Evolutionary conservation across 2,329 filamentous ascomycete species (phyloP).

Genomic region (Beauveria varroae): DNA sequence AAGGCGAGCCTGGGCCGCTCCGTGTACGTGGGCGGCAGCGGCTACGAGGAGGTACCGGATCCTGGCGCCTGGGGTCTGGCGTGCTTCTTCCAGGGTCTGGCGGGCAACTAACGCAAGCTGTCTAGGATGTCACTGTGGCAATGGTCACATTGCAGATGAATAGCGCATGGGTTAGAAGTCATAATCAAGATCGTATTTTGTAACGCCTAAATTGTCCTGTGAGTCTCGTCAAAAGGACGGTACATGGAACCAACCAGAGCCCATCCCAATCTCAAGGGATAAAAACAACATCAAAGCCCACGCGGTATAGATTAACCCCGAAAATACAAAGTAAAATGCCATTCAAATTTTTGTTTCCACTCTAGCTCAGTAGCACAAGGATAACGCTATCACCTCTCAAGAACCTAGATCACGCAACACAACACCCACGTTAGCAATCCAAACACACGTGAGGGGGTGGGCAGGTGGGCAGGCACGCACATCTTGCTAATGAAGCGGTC

Average conservation of each 20-base stretch:
- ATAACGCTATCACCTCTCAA: constrained; percentile 83
- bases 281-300: constrained; percentile 7
- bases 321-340: constrained; percentile 16
- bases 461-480: constrained; percentile 40
- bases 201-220: constrained; percentile 30
- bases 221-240: constrained; percentile 23
- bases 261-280: constrained; percentile 1
- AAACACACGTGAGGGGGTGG: not conserved
- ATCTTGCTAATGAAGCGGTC: constrained; percentile 98
- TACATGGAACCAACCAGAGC: constrained; percentile 20
- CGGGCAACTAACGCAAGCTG: constrained; percentile 28
- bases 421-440: not conserved
- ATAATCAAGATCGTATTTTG: constrained; percentile 19
- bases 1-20: constrained; percentile 68
- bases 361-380: constrained; percentile 70
- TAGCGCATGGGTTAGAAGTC: not conserved
- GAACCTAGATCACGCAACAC: constrained; percentile 48
- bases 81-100: constrained; percentile 74
- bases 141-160: not conserved
- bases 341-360: not conserved
- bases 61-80: constrained; percentile 68
- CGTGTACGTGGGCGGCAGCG: constrained; percentile 37
- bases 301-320: constrained; percentile 9
- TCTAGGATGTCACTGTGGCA: too few relatives aligned
- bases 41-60: constrained; percentile 43